phyloP scores from a whole-genome alignment of 495 filamentous ascomycete species.

The Rhypophila decipiens region DNA sequence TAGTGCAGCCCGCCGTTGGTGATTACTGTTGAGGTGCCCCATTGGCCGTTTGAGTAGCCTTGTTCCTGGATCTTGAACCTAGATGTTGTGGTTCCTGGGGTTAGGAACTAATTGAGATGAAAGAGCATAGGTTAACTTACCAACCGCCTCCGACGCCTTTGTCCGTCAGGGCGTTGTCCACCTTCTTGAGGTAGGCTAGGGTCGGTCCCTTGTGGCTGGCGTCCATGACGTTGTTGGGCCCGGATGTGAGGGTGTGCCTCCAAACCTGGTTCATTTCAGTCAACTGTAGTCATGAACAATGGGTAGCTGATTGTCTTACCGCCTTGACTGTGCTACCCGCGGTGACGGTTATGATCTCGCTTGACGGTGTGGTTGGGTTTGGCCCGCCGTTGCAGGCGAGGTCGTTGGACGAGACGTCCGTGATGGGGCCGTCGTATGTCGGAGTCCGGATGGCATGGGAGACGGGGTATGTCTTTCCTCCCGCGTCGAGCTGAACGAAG shows the following conservation, averaged over 20 bases:
- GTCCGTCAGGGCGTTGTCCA: constrained; percentile 37
- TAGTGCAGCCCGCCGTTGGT: constrained; percentile 35
- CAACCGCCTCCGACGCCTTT: constrained; percentile 40
- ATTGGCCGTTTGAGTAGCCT: constrained; percentile 27
- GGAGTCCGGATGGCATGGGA: constrained; percentile 33
- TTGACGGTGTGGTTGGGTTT: constrained; percentile 42
- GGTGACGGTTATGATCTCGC: constrained; percentile 40
- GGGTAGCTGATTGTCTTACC: no score
- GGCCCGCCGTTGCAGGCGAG: constrained; percentile 53
- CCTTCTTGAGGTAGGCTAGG: constrained; percentile 48
- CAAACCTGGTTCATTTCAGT: no score
- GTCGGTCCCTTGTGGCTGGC: constrained; percentile 44
- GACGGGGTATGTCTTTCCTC: constrained; percentile 27
- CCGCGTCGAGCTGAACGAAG: constrained; percentile 44
- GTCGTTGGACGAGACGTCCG: constrained; percentile 42
- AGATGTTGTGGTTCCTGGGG: no score
- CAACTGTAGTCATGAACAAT: no score
- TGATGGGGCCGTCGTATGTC: constrained; percentile 44
- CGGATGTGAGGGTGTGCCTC: constrained; percentile 44
- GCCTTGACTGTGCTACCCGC: constrained; percentile 45
- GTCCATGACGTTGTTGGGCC: constrained; percentile 42
- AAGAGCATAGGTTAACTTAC: constrained; percentile 11
- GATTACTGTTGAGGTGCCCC: constrained; percentile 40
- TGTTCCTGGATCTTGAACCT: constrained; percentile 27
- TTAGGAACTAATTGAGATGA: no score